Evolutionary conservation across 805 yeast species (phyloP).

Genomic region (Kluyveromyces aestuarii): DNA sequence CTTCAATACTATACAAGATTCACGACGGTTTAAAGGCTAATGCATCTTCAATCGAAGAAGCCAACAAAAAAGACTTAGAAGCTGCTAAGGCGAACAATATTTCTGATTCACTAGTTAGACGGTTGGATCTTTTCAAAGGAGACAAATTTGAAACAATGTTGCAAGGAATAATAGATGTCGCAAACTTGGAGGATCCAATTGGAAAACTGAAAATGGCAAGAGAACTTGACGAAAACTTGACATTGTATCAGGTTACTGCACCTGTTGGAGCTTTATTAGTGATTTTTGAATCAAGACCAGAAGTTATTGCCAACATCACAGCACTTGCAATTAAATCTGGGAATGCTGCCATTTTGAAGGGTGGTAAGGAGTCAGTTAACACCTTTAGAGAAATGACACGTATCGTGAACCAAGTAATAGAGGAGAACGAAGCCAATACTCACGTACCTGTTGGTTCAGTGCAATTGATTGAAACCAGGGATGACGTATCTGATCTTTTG

Average conservation of each 20-base stretch:
- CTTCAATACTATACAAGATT: constrained; percentile 60
- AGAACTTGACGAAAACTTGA: constrained; percentile 83
- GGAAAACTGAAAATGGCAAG: constrained; percentile 81
- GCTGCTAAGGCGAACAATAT: constrained; percentile 55
- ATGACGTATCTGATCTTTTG: constrained; percentile 78
- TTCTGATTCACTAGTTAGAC: constrained; percentile 63
- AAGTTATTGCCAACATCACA: constrained; percentile 95
- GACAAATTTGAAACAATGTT: constrained; percentile 92
- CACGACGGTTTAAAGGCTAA: constrained; percentile 55
- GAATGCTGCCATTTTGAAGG: constrained; percentile 92
- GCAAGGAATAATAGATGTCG: constrained; percentile 89
- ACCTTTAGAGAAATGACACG: constrained; percentile 78
- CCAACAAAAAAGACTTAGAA: constrained; percentile 68
- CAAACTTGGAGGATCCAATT: constrained; percentile 81
- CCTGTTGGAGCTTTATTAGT: constrained; percentile 92
- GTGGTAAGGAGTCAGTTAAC: constrained; percentile 87
- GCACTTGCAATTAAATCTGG: constrained; percentile 95
- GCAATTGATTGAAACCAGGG: constrained; percentile 81
- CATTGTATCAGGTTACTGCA: constrained; percentile 72
- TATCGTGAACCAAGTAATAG: constrained; percentile 53
- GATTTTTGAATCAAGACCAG: constrained; percentile 95
- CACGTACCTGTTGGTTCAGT: constrained; percentile 73
- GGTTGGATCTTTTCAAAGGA: constrained; percentile 72
- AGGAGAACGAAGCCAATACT: constrained; percentile 35
- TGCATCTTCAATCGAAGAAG: constrained; percentile 56